Conservation (phyloP, 164 flowering plant species). For the Kingdonia uniflora region DNA sequence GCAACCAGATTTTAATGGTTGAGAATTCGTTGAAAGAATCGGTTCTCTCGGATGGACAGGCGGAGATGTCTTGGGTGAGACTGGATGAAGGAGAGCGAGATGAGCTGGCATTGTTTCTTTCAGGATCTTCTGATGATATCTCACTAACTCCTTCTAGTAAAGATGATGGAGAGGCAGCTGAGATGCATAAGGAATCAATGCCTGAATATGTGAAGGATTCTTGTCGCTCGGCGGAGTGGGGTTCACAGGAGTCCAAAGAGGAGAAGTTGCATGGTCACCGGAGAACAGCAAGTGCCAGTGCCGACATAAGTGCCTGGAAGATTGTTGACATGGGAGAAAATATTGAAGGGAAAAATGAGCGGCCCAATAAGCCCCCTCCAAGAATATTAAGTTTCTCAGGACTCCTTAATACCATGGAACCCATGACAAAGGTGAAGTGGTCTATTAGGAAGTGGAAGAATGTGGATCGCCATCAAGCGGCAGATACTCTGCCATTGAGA, state of each 20-base stretch:
- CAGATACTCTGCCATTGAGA: constrained; percentile 24
- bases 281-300: constrained; percentile 80
- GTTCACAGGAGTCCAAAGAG: constrained; percentile 22
- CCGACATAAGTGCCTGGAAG: constrained; percentile 67
- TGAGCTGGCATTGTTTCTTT: constrained; percentile 77
- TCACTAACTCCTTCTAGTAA: constrained; percentile 3
- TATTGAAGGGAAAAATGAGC: constrained; percentile 9
- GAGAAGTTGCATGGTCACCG: constrained; percentile 55
- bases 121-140: constrained; percentile 26
- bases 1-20: constrained; percentile 34
- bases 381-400: constrained; percentile 62
- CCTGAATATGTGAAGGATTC: constrained; percentile 27
- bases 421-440: constrained; percentile 49
- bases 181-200: constrained; percentile 10
- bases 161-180: constrained; percentile 13
- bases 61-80: constrained; percentile 56
- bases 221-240: constrained; percentile 21
- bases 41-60: constrained; percentile 39
- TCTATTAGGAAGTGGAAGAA: constrained; percentile 63
- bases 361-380: constrained; percentile 36
- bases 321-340: constrained; percentile 39
- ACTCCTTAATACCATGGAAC: constrained; percentile 39
- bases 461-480: constrained; percentile 34
- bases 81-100: constrained; percentile 81
- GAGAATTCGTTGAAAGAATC: constrained; percentile 45